These are phyloP conservation scores for Tulasnella calospora DNA, from an alignment of 768 basidiomycete species.

Conservation along the genomic window DNA sequence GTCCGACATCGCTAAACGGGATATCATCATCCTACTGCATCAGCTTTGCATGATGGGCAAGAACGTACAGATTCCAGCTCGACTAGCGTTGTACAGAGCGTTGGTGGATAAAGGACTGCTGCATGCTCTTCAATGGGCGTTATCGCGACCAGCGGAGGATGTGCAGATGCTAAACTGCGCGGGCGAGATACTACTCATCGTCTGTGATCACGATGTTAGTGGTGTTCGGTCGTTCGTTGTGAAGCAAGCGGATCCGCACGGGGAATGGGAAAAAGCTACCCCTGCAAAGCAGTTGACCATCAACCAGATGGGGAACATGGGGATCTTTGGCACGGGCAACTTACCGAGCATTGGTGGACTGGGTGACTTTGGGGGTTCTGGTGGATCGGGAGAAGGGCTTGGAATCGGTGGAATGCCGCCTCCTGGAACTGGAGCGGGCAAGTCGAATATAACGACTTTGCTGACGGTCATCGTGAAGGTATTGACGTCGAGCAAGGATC, in stretches of 20 bases:
- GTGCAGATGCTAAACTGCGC: conserved; percentile 68
- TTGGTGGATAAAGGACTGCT: conserved; percentile 85
- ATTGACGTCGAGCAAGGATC: conserved; percentile 43
- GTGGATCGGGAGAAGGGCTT: background rate
- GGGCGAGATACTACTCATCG: conserved; percentile 75
- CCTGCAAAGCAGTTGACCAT: background rate
- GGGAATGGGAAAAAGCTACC: conserved; percentile 18
- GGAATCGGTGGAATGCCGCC: background rate
- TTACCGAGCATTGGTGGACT: conserved; percentile 7
- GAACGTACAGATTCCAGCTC: conserved; percentile 84
- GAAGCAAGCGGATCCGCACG: conserved; percentile 54
- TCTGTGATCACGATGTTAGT: conserved; percentile 87
- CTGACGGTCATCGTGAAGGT: conserved; percentile 21
- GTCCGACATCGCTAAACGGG: conserved; percentile 45
- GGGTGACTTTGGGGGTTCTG: background rate
- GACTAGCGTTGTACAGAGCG: conserved; percentile 77
- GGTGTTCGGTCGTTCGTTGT: conserved; percentile 80
- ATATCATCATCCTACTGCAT: conserved; percentile 83
- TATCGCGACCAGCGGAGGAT: conserved; percentile 58
- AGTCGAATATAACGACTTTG: conserved; percentile 23
- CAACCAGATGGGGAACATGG: background rate
- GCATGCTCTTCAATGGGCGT: conserved; percentile 89
- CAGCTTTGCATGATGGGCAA: conserved; percentile 95
- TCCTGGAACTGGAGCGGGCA: conserved; percentile 2
- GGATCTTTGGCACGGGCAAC: conserved; percentile 7